Conservation (phyloP, 768 basidiomycete species). For the Boletus sp. region DNA sequence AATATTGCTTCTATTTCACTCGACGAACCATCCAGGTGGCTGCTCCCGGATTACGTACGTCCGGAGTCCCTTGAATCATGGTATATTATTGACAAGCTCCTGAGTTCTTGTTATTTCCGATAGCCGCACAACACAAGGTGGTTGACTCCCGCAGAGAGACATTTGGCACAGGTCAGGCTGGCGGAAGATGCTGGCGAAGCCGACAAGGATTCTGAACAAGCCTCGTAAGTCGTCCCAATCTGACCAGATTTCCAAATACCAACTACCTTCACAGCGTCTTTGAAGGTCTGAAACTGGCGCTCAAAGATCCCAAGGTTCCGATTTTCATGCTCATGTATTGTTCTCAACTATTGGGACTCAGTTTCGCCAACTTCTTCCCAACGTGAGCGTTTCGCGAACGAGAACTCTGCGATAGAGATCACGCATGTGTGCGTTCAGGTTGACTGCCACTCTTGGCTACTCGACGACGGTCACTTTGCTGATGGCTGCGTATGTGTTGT, state of each 20-base stretch:
- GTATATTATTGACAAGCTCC: background rate
- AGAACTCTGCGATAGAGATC: background rate
- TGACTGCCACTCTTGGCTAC: slow-evolving; percentile 64
- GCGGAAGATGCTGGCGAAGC: slow-evolving; percentile 70
- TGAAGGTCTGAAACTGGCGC: slow-evolving; percentile 45
- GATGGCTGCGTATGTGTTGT: slow-evolving; percentile 52
- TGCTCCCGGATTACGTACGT: slow-evolving; percentile 60
- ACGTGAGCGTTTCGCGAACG: slow-evolving; percentile 32
- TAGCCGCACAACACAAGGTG: slow-evolving; percentile 65
- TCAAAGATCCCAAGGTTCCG: slow-evolving; percentile 54
- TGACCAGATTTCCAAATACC: background rate
- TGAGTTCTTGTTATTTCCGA: background rate
- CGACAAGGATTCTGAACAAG: slow-evolving; percentile 52
- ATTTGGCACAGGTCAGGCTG: slow-evolving; percentile 62
- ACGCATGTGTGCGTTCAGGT: slow-evolving; percentile 29
- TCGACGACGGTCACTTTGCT: slow-evolving; percentile 57
- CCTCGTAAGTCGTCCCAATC: slow-evolving; percentile 46
- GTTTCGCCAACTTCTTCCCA: slow-evolving; percentile 62
- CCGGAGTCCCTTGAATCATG: background rate
- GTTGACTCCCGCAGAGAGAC: slow-evolving; percentile 48
- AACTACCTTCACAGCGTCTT: slow-evolving; percentile 12
- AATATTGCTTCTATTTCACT: background rate
- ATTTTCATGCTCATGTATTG: slow-evolving; percentile 55
- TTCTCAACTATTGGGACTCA: slow-evolving; percentile 54
- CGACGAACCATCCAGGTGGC: slow-evolving; percentile 39